Base-by-base conservation (phyloP, 2,329 filamentous ascomycete species). In the Penicillium sp. region DNA sequence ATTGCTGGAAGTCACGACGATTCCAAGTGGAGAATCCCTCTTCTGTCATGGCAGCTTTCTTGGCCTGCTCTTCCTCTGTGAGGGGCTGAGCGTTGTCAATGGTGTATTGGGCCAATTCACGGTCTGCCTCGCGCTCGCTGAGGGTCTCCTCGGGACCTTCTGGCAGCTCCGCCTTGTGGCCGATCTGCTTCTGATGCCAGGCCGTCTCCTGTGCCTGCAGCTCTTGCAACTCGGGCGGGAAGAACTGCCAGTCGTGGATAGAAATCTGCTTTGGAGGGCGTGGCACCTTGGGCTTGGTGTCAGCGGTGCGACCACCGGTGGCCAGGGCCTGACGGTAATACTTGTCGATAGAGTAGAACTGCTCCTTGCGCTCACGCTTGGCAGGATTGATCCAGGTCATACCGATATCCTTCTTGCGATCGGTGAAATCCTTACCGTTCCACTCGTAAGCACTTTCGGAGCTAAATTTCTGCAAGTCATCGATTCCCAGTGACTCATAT, bases 391-490 rank as follows among this genome's bases (percentile, higher is more conserved):
- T 98, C 94, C 94, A 98, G 63, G 78, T 90, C 56, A 96, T 80
- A 42, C 88, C 89, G 54, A 96, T 88, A 43, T 95, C 89, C 69
- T 94, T 95, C 73, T 94, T 94, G 65, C 85, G 82, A 49, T 86
- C 88, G 45, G 90, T 88, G 67, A 98, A 98, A 62, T 91, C 91
- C 71, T 97, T 85, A 40, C 93, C 93, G 55, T 98, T 98, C 94
- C 94, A 98, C 66, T 97, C 93, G 62, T 98, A 98, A 0, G 94
- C 90, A 46, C 89, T 95, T 62, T 98, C 93, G 0, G 91, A 96
- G 1, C 86, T 93, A 70, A 98, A 98, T 65, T 97, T 97, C 66
- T 98, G 93, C 38, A 98, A 73, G 58, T 98, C 93, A 66, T 98
- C 93, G 28, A 98, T 86, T 55, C 94, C 93, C 36, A 98, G 83